Percentiles rank a stretch among this genome's conserved stretches.
Evolutionary conservation across 176 grass and related monocot species (phyloP).

Genomic region (Dactylis glomerata): DNA sequence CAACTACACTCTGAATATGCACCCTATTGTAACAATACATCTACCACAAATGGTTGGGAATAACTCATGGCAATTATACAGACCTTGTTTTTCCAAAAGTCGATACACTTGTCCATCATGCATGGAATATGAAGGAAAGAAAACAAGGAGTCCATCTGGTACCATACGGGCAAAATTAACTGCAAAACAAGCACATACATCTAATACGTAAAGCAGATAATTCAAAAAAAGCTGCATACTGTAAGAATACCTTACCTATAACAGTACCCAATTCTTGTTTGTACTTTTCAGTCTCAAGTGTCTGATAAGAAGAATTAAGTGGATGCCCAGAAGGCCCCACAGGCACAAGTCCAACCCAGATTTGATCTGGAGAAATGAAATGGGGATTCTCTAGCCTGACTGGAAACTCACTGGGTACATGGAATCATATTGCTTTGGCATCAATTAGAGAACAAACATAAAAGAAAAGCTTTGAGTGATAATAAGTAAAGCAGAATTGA

Average conservation of each 20-base stretch:
- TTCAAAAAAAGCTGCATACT: slow-evolving; percentile 25
- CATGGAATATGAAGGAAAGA: slow-evolving; percentile 99
- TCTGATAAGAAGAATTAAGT: slow-evolving; percentile 91
- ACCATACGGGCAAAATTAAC: slow-evolving; percentile 97
- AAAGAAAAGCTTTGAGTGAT: slow-evolving; percentile 22
- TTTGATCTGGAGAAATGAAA: slow-evolving; percentile 87
- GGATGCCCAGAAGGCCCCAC: slow-evolving; percentile 83
- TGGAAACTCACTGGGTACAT: slow-evolving; percentile 77
- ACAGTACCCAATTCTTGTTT: slow-evolving; percentile 94
- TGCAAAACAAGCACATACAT: slow-evolving; percentile 40
- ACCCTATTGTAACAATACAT: slow-evolving; percentile 9
- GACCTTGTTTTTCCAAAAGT: slow-evolving; percentile 92
- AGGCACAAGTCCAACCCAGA: slow-evolving; percentile 88
- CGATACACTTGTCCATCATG: slow-evolving; percentile 96
- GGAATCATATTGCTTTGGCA: slow-evolving; percentile 24
- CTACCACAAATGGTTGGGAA: slow-evolving; percentile 24
- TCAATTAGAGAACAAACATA: slow-evolving; percentile 21
- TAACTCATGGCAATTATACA: slow-evolving; percentile 7
- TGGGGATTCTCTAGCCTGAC: slow-evolving; percentile 96
- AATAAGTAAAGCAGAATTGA: slow-evolving; percentile 23
- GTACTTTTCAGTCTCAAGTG: slow-evolving; percentile 76
- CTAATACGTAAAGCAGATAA: not conserved
- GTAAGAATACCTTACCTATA: slow-evolving; percentile 61
- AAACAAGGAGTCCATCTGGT: slow-evolving; percentile 91
- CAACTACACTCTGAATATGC: slow-evolving; percentile 7